Base-by-base conservation (phyloP, 2,329 filamentous ascomycete genomes). In the Monosporascus sp. region DNA sequence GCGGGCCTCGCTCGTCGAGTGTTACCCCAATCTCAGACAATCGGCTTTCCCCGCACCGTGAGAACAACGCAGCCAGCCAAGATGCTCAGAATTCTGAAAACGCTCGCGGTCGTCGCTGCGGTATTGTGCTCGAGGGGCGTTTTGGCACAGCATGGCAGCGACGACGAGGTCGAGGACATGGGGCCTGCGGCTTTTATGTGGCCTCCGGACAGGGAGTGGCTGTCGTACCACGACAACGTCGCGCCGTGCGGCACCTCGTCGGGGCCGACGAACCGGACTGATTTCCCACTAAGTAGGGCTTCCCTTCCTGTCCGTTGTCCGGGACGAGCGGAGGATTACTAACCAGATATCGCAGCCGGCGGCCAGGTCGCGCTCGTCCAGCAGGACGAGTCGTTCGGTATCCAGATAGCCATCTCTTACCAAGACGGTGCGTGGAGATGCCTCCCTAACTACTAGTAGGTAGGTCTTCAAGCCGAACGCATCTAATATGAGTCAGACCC, bases 151-250 rank as follows among this genome's bases (percentile, higher is more conserved):
- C 41, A 46, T 22, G 49, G 25, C 14, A 46, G 49, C n/a, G 41
- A 37, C 22, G 0, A 78, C 80, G 47, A 81, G 64, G 53, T 81
- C 78, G 44, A 81, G 80, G 15, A 80, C 65, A 18, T 69, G 58
- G 6, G 67, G 50, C 42, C 27, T 49, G 51, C 22, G 51, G 62
- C n/a, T 53, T 83, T 85, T 62, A 70, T 84, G 66, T 85, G 82
- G 81, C 82, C 82, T 4, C 62, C 72, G 15, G 81, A 84, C 65
- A 72, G 82, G 49, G 68, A 71, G 41, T 86, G 81, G 81, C 71
- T 71, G 48, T 77, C 74, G 31, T 71, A 72, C 14, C 67, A 74
- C 38, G 82, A 85, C 61, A 84, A 84, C 60, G 78, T 65, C 5
- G 71, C 75, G 6, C 82, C 82, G 0, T 85, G 83, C 60, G 82